Conservation (phyloP, 1,284 basidiomycete genomes). For the Gastroboletus turbinatus region DNA sequence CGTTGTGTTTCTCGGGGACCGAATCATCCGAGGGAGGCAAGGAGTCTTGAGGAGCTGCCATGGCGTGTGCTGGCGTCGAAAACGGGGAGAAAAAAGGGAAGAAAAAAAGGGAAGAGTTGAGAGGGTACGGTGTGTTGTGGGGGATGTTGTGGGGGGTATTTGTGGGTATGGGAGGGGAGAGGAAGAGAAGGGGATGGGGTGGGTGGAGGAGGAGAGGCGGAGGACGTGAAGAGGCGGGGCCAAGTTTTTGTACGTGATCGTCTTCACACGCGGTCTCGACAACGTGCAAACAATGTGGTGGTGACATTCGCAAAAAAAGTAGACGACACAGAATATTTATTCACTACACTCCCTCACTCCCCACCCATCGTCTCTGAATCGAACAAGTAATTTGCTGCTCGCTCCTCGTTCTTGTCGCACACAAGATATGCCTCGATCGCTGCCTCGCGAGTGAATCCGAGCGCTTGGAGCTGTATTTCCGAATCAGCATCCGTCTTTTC, state of each 20-base stretch:
- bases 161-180: conserved; percentile 25
- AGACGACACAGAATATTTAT: neutral
- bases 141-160: conserved; percentile 12
- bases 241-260: conserved; percentile 35
- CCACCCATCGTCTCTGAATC: conserved; percentile 58
- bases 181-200: conserved; percentile 5
- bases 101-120: neutral
- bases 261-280: conserved; percentile 32
- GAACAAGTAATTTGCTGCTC: conserved; percentile 91
- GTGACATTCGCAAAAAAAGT: conserved; percentile 4
- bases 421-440: conserved; percentile 87
- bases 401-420: conserved; percentile 94
- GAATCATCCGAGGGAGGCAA: conserved; percentile 17
- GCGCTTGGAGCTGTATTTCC: conserved; percentile 63
- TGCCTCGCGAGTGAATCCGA: conserved; percentile 81
- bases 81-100: conserved; percentile 5
- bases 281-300: conserved; percentile 35
- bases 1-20: conserved; percentile 26
- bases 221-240: conserved; percentile 19
- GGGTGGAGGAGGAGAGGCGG: conserved; percentile 20
- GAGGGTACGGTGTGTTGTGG: neutral
- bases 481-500: conserved; percentile 7
- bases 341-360: conserved; percentile 1
- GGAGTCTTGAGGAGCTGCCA: conserved; percentile 26
- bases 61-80: conserved; percentile 8